Evolutionary conservation across 257 asterid species (phyloP), one percentile per base, ranked within the genome.

Genomic region (Coffea canephora): DNA sequence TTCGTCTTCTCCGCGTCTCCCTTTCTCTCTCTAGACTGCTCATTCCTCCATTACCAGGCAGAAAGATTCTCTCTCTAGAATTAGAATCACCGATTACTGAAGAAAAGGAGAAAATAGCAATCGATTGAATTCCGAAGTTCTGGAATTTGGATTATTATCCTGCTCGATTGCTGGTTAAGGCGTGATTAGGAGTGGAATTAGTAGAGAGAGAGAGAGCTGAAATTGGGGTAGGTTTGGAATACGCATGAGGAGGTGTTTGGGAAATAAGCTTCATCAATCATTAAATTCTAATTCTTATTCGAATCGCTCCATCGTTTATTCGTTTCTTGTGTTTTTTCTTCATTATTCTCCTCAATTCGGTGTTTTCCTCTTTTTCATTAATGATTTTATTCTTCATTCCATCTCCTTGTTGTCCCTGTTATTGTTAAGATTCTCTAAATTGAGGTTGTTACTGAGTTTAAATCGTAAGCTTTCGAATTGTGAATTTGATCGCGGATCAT

Each of bases 171-270:
- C 54, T 49, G 43, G 9, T 8, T 48, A 48, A 13, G 13, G 9
- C 1, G 14, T 48, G 12, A 48, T 11, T 48, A 48, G 52, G 4
- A 48, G 13, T 8, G 9, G 52, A 7, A 48, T 49, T 8, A 49
- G 11, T 49, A 13, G 46, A 5, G 0, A 62, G 27, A 27, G 27
- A 27, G 27, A 27, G 71, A 25, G 80, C 52, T 6, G 50, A 31
- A 3, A 5, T 0, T 48, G 11, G 46, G 52, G 62, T 41, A 27
- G 90, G 86, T 84, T 89, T 71, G 79, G 84, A 76, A 93, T 84
- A 93, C 98, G 98, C 89, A 94, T 94, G 98, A 94, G 93, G 98
- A 88, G 95, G 90, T 85, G 93, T 87, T 87, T 85, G 91, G 90
- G 83, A 77, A 90, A 89, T 79, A 89, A 89, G 89, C 93, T 89